These are phyloP conservation scores for Parmelia sp. DNA, from an alignment of 495 filamentous ascomycete genomes.

Conservation along the genomic window DNA sequence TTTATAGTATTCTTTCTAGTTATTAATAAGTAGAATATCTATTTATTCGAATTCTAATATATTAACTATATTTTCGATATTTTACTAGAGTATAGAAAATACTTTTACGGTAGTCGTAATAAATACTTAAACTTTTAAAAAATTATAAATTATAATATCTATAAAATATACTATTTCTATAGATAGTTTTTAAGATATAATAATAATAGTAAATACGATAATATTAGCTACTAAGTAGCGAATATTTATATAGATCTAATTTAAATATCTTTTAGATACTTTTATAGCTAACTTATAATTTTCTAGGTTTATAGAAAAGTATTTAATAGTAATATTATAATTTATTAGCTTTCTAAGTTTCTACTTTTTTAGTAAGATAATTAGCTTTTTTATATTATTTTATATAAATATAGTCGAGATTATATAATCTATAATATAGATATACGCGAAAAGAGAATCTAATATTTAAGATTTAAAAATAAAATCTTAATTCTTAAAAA, in stretches of 20 bases:
- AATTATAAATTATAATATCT: not conserved
- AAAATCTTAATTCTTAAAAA: not conserved
- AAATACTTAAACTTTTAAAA: not conserved
- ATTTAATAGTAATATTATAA: not conserved
- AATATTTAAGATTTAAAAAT: not conserved
- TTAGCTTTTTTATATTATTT: not conserved
- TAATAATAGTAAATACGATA: not conserved
- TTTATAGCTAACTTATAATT: not conserved
- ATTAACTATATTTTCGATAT: not conserved
- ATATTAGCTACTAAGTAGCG: not conserved
- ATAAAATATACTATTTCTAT: too few species aligned
- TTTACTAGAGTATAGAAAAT: not conserved
- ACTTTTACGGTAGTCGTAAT: not conserved
- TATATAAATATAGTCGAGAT: not conserved
- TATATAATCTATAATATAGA: not conserved
- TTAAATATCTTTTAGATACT: not conserved
- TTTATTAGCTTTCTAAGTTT: not conserved
- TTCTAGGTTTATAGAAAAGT: too few species aligned
- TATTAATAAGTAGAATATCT: not conserved
- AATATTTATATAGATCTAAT: not conserved
- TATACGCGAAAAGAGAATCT: not conserved
- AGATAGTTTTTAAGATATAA: not conserved
- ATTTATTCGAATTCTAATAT: not conserved
- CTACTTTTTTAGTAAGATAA: not conserved
- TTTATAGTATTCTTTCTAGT: not conserved